Percentiles rank a stretch among this genome's conserved stretches.
These are phyloP conservation scores for Cercospora citrullina DNA, from an alignment of 2,329 filamentous ascomycete genomes.

Conservation along the genomic window DNA sequence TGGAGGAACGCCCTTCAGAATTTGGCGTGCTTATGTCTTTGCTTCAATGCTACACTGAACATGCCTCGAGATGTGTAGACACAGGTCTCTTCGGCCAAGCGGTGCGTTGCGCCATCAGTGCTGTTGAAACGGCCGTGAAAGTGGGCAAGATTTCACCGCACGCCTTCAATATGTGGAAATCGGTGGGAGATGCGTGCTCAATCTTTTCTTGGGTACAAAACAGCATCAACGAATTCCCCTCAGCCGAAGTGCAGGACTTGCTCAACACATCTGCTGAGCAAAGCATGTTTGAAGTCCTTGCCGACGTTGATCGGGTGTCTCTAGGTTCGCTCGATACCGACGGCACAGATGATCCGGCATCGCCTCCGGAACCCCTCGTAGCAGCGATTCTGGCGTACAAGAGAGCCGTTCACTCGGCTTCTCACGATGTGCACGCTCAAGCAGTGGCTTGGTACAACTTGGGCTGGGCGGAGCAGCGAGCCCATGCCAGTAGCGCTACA, in stretches of 20 bases:
- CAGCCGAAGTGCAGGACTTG: conserved; percentile 57
- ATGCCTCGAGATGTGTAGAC: conserved; percentile 72
- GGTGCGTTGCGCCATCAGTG: conserved; percentile 66
- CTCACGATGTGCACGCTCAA: conserved; percentile 78
- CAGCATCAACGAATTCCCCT: conserved; percentile 63
- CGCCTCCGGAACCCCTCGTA: conserved; percentile 60
- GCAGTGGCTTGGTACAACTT: conserved; percentile 97
- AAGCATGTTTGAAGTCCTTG: conserved; percentile 62
- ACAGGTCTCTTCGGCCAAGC: conserved; percentile 86
- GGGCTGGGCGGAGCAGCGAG: conserved; percentile 87
- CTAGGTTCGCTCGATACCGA: conserved; percentile 20
- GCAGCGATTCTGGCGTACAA: conserved; percentile 80
- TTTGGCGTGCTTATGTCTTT: conserved; percentile 85
- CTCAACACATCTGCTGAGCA: conserved; percentile 56
- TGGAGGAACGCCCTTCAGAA: conserved; percentile 67
- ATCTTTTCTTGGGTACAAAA: conserved; percentile 78
- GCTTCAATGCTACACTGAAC: conserved; percentile 84
- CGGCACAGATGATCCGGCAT: conserved; percentile 26
- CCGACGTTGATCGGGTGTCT: conserved; percentile 66
- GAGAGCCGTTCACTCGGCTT: conserved; percentile 71
- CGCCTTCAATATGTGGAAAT: conserved; percentile 95
- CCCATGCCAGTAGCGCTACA: conserved; percentile 63
- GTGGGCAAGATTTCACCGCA: conserved; percentile 63
- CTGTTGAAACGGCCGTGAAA: conserved; percentile 65
- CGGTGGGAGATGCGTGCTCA: conserved; percentile 82